Base-by-base conservation (phyloP, 192 early-diverging fungal genomes). In the Rhizoclosmatium globosum region DNA sequence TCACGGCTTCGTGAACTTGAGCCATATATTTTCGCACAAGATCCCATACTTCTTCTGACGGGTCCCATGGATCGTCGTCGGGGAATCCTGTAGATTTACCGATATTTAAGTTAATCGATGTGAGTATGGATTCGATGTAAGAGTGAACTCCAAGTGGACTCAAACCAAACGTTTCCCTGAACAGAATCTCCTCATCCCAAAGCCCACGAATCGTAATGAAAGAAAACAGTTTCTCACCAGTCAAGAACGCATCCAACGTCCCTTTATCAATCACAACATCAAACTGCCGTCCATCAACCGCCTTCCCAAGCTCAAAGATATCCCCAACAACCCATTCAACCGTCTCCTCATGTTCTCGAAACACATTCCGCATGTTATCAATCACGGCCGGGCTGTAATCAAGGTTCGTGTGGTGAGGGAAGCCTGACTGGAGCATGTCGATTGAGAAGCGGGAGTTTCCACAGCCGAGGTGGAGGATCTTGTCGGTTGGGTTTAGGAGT, bases 201-300 rank as follows among this genome's bases (percentile, higher is more conserved):
- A 31, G 31, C 31, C 31, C 31, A 0, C 31, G 31, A 53, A 53
- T 53, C 1, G 1, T 1, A 53, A 31, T 31, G 50, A 53, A 53
- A 53, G 9, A 1, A 53, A 53, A 1, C 50, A 13, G 21, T 64
- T 11, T 0, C 6, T 42, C 84, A 59, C 92, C 92, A 64, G 93
- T 93, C 91, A 97, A 90, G 71, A 97, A 89, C 17, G 95, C 94
- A 76, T 97, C 95, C 91, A 97, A 89, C 0, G 95, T 97, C 6
- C 93, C 95, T 85, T 97, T 97, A 85, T 97, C 95, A 45, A 97
- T 87, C 0, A 91, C 93, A 65, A 92, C 82, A 66, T 95, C 94
- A 65, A 95, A 92, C 1, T 89, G 85, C 15, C 72, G 78, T 23
- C 38, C 57, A 44, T 23, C 56, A 58, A 66, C 38, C 4, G 45